Percentiles rank a stretch among this genome's conserved stretches.
Conservation (phyloP, 2,329 filamentous ascomycete genomes). For the Penicillium expansum region DNA sequence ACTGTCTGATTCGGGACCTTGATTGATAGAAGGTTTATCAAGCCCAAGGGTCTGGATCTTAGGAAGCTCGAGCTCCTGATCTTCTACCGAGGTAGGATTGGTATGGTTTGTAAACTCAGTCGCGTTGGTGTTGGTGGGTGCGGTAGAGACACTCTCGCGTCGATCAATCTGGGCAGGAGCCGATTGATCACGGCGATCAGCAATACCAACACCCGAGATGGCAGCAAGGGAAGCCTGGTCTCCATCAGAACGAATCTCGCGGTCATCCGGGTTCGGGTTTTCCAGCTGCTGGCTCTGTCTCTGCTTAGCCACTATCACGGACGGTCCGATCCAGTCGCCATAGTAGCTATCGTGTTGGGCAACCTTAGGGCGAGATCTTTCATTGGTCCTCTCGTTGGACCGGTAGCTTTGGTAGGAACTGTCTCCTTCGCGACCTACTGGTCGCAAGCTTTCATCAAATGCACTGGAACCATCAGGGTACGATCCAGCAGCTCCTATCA, state of each 20-base stretch:
- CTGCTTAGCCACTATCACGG: conserved; percentile 32
- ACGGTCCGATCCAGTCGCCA: conserved; percentile 54
- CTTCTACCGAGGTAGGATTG: conserved; percentile 34
- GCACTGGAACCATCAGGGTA: conserved; percentile 49
- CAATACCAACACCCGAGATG: conserved; percentile 18
- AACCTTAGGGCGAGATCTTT: conserved; percentile 13
- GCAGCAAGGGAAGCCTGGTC: conserved; percentile 16
- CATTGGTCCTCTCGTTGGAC: conserved; percentile 8
- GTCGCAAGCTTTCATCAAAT: conserved; percentile 36
- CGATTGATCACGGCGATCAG: conserved; percentile 21
- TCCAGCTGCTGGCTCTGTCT: conserved; percentile 18
- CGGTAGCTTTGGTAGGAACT: conserved; percentile 12
- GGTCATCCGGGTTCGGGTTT: conserved; percentile 12
- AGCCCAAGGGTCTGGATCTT: conserved; percentile 9
- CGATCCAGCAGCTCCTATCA: conserved; percentile 58
- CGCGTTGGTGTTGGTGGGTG: conserved; percentile 33
- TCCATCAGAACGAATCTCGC: conserved; percentile 19
- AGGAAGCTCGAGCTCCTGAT: conserved; percentile 17
- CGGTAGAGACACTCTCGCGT: conserved; percentile 35
- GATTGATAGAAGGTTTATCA: conserved; percentile 12
- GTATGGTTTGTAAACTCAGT: conserved; percentile 36
- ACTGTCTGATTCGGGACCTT: background rate
- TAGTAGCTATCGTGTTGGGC: conserved; percentile 44
- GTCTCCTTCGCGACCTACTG: conserved; percentile 22
- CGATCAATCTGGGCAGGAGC: conserved; percentile 22